These are phyloP conservation scores for Alternaria hordeiaustralica DNA, from an alignment of 2,329 filamentous ascomycete genomes.

Conservation along the genomic window DNA sequence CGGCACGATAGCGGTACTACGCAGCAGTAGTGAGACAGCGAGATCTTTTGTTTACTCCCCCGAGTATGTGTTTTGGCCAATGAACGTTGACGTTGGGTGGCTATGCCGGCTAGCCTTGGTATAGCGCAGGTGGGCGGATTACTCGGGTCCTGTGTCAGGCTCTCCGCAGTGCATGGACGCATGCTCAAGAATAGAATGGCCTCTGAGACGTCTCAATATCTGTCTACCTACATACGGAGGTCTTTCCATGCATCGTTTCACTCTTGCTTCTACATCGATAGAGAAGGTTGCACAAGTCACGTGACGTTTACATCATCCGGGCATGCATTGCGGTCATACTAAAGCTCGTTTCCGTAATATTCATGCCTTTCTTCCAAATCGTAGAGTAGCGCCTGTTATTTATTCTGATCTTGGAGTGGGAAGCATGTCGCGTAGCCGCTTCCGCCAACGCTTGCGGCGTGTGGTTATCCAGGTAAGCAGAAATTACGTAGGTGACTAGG, in stretches of 20 bases:
- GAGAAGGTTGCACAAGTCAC: neutral
- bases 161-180: neutral
- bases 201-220: neutral
- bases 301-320: neutral
- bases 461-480: neutral
- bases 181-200: neutral
- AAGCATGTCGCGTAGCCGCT: neutral
- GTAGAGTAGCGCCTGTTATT: neutral
- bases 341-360: neutral
- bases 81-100: neutral
- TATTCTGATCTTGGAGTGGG: neutral
- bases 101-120: neutral
- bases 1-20: neutral
- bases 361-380: neutral
- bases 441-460: neutral
- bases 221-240: neutral
- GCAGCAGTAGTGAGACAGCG: neutral
- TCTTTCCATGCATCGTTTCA: neutral
- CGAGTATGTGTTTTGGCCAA: neutral
- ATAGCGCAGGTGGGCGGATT: neutral
- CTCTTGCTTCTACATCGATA: neutral
- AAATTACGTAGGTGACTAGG: neutral
- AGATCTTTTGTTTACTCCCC: neutral
- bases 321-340: neutral
- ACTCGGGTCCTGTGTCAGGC: neutral